Conservation (phyloP, 176 grass and related monocot genomes). For the Otatea glauca region DNA sequence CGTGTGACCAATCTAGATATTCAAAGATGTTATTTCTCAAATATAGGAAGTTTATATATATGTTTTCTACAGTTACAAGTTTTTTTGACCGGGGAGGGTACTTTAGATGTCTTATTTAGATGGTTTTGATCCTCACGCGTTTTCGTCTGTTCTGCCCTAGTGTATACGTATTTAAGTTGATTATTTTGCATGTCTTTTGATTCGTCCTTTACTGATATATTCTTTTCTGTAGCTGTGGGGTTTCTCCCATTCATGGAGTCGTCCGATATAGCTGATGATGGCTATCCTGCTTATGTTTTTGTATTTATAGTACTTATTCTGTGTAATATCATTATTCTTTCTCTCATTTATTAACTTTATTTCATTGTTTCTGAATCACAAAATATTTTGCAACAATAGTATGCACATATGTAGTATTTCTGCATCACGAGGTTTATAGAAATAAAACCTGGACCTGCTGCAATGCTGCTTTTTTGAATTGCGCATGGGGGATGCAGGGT, state of each 20-base stretch:
- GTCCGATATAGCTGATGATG: not conserved
- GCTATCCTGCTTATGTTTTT: not conserved
- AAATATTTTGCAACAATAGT: not conserved
- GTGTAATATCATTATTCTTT: conserved; percentile 1
- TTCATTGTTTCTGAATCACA: not conserved
- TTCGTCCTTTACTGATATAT: not conserved
- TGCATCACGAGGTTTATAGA: not conserved
- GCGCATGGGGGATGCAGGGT: not conserved
- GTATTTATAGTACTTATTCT: not conserved
- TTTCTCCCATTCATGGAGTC: conserved; percentile 41
- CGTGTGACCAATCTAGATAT: not conserved
- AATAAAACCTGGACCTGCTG: too few species aligned
- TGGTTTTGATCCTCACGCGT: not conserved
- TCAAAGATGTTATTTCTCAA: not conserved
- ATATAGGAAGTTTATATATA: not conserved
- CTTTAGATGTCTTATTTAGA: too few species aligned
- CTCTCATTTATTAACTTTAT: not conserved
- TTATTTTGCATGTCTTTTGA: not conserved
- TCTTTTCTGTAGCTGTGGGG: conserved; percentile 42
- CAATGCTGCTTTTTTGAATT: not conserved
- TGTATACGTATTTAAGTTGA: not conserved
- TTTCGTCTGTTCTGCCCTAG: not conserved
- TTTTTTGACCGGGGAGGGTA: not conserved
- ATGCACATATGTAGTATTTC: too few species aligned
- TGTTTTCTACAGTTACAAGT: not conserved